Conservation (phyloP, 768 basidiomycete species). For the Dioszegia hungarica region DNA sequence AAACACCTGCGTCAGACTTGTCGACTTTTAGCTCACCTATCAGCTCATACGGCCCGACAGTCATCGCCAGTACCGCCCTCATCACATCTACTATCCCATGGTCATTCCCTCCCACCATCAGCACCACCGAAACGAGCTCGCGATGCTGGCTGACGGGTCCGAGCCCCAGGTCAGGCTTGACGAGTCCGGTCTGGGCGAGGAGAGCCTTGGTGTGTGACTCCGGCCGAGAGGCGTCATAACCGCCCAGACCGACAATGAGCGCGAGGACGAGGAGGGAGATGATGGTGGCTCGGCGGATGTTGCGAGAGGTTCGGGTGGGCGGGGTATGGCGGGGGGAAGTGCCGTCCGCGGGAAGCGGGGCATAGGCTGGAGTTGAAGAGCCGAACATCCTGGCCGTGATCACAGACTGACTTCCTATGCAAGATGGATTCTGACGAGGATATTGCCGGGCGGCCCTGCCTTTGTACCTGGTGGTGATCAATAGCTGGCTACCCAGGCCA, state of each 20-base stretch:
- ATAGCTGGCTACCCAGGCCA: too few species aligned
- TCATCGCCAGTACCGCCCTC: background rate
- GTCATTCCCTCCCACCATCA: background rate
- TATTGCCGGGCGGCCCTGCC: too few species aligned
- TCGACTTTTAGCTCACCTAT: too few species aligned
- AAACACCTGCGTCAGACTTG: too few species aligned
- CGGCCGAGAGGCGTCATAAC: background rate
- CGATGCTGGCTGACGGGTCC: conserved; percentile 3
- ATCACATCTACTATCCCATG: conserved; percentile 3
- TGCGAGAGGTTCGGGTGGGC: background rate
- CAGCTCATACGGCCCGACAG: conserved; percentile 8
- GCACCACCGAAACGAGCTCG: conserved; percentile 7
- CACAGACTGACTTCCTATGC: too few species aligned
- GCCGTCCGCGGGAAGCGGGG: background rate
- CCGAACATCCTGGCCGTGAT: background rate
- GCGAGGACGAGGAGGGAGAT: background rate
- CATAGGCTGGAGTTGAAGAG: background rate
- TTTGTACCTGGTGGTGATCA: too few species aligned
- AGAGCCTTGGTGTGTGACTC: background rate
- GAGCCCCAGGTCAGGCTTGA: background rate
- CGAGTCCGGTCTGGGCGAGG: background rate
- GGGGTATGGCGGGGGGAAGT: background rate
- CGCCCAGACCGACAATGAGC: background rate
- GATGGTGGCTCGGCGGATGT: background rate
- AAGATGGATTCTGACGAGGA: too few species aligned